Evolutionary conservation across 2,329 filamentous ascomycete species (phyloP), one percentile per base, ranked within the genome.

Genomic region (Penicillium palitans): DNA sequence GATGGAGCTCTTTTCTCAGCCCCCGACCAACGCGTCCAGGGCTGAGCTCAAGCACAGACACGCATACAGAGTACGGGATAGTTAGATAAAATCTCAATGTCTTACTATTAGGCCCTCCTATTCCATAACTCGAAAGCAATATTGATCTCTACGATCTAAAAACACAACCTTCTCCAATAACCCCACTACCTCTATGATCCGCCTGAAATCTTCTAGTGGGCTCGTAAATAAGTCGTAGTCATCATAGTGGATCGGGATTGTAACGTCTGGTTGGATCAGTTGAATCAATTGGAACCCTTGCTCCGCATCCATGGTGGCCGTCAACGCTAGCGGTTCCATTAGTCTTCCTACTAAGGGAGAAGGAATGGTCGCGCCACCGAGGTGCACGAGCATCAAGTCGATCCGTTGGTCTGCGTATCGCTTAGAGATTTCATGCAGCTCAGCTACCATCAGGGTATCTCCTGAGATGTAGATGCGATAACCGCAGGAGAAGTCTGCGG

Each of bases 241-340:
- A 68, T 88, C 85, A 66, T 80, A 87, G 68, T 88, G 85, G 39
- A 88, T 82, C 4, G 86, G 85, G 45, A 89, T 83, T 6, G 84
- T 87, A 50, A 88, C 56, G 25, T 87, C 83, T 19, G 86, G 84
- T 31, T 84, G 74, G 33, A 89, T 80, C 57, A 88, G 63, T 63
- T 78, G 74, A 69, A 89, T 82, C 61, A 89, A 69, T 72, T 86
- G 74, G 29, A 89, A 63, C 0, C 86, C 86, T 70, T 88, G 83
- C 66, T 81, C 78, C 24, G 82, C 86, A 69, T 89, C 86, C 86
- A 89, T 89, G 0, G 86, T 89, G 2, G 88, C 83, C 86, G 88
- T 88, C 7, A 88, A 81, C 81, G 88, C 87, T 25, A 88, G 58
- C 59, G 88, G 71, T 45, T 84, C 84, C 69, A 85, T 65, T 6